phyloP scores from a whole-genome alignment of 257 asterid species.

The Galeopsis tetrahit region DNA sequence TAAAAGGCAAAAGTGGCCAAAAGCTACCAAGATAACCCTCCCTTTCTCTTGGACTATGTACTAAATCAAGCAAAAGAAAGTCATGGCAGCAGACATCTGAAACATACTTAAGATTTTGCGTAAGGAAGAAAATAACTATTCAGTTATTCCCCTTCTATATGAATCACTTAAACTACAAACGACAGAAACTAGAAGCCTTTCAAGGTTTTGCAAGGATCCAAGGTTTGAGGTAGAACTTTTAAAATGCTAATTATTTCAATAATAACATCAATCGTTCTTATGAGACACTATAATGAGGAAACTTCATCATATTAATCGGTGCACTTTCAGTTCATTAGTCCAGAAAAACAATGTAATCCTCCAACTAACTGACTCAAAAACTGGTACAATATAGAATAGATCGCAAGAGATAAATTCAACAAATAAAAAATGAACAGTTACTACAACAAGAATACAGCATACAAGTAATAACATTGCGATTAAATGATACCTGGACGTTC shows the following conservation, averaged over 20 bases:
- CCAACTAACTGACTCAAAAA: constrained; percentile 23
- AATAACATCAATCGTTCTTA: not conserved
- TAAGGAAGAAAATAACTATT: not conserved
- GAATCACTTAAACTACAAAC: not conserved
- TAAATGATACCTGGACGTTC: constrained; percentile 45
- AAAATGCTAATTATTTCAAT: not conserved
- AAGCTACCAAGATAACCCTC: constrained; percentile 11
- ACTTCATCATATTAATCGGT: constrained; percentile 19
- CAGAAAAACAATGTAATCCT: constrained; percentile 24
- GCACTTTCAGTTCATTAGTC: constrained; percentile 9
- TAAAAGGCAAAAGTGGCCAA: constrained; percentile 6
- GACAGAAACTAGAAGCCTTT: not conserved
- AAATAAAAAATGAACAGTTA: not conserved
- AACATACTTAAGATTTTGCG: constrained; percentile 7
- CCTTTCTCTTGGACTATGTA: constrained; percentile 9
- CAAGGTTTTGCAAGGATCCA: constrained; percentile 23
- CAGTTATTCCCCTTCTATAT: not conserved
- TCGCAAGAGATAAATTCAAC: constrained; percentile 11
- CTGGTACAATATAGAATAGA: not conserved
- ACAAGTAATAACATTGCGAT: constrained; percentile 27
- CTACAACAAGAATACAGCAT: constrained; percentile 21
- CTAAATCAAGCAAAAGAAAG: constrained; percentile 19
- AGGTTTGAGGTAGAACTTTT: not conserved
- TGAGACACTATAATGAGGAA: not conserved
- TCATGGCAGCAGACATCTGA: constrained; percentile 16